phyloP scores from a whole-genome alignment of 371 early-diverging fungal species.

The Blakeslea trispora region DNA sequence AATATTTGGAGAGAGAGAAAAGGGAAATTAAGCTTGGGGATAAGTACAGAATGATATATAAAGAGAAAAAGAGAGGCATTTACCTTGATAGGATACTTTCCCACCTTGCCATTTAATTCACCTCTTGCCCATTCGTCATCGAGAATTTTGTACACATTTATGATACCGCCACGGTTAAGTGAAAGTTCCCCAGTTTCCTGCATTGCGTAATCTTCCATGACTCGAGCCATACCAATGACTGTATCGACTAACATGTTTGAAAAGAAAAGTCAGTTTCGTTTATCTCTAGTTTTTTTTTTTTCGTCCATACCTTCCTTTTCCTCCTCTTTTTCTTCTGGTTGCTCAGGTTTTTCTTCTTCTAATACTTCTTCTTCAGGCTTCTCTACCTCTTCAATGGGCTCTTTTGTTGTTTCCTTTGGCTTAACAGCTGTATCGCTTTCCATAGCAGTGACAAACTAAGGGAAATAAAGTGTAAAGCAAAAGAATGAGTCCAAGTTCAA shows the following conservation, averaged over 20 bases:
- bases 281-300: not conserved
- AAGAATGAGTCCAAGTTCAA: conserved; percentile 27
- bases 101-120: conserved; percentile 67
- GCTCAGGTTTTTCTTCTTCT: too few species aligned
- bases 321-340: conserved; percentile 9
- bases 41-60: too few species aligned
- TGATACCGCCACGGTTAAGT: conserved; percentile 65
- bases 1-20: too few species aligned
- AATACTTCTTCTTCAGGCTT: not conserved
- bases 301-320: conserved; percentile 20
- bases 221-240: conserved; percentile 57
- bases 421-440: not conserved
- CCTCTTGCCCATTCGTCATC: conserved; percentile 74
- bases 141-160: conserved; percentile 63
- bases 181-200: conserved; percentile 68
- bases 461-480: conserved; percentile 7
- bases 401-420: not conserved
- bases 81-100: conserved; percentile 71
- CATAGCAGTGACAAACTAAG: not conserved
- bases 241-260: conserved; percentile 17
- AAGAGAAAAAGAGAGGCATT: too few species aligned
- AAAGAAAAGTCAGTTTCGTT: not conserved
- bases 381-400: conserved; percentile 1
- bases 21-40: not conserved
- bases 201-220: conserved; percentile 71